A percentile compares a stretch with the other conserved stretches of the same genome.
phyloP scores from a whole-genome alignment of 805 yeast genomes.

The Schwanniomyces polymorphus region DNA sequence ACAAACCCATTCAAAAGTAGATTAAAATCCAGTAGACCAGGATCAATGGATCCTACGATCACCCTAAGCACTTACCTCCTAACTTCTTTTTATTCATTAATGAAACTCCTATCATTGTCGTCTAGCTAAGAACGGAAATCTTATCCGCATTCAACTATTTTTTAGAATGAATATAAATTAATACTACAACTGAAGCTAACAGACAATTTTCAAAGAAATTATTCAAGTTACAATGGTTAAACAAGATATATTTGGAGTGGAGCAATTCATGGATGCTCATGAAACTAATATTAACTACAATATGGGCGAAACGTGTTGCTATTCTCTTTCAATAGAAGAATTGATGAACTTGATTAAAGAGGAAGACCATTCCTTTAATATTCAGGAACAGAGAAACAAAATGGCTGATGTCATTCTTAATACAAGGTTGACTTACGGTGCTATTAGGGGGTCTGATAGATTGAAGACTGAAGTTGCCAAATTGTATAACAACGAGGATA shows the following conservation, averaged over 20 bases:
- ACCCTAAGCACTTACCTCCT: too few species aligned
- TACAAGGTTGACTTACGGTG: constrained; percentile 43
- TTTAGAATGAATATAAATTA: too few species aligned
- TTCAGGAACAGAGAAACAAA: constrained; percentile 13
- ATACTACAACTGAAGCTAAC: too few species aligned
- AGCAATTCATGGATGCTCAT: constrained; percentile 53
- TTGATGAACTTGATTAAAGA: constrained; percentile 22
- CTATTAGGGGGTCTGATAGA: constrained; percentile 45
- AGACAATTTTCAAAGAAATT: background rate
- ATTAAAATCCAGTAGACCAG: too few species aligned
- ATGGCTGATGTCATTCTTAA: constrained; percentile 15
- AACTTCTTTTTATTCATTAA: too few species aligned
- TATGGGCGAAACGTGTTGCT: constrained; percentile 54
- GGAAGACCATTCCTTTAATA: background rate
- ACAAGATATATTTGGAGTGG: constrained; percentile 50
- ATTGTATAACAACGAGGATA: constrained; percentile 23
- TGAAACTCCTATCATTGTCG: too few species aligned
- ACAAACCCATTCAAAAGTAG: too few species aligned
- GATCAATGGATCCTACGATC: too few species aligned
- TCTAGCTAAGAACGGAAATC: too few species aligned
- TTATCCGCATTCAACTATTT: too few species aligned
- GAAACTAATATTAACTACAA: constrained; percentile 41
- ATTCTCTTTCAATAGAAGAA: constrained; percentile 42
- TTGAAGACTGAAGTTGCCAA: constrained; percentile 35
- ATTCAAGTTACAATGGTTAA: constrained; percentile 29